Percentiles rank a stretch among this genome's conserved stretches.
These are phyloP conservation scores for Lasiosphaeria miniovina DNA, from an alignment of 495 filamentous ascomycete genomes.

Conservation along the genomic window DNA sequence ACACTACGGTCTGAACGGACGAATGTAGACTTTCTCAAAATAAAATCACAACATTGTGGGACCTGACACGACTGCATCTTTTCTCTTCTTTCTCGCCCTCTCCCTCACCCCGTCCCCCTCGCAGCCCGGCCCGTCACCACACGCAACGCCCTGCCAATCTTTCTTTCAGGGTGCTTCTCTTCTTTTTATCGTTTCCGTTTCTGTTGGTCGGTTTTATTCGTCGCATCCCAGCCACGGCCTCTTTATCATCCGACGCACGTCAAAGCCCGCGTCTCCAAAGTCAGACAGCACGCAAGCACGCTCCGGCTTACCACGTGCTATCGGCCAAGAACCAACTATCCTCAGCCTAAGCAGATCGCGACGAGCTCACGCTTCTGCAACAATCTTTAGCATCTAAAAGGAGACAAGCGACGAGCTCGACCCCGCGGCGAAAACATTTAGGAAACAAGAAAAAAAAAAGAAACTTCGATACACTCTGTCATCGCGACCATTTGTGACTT, in stretches of 20 bases:
- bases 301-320: too few species aligned
- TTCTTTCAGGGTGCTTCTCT: conserved; percentile 35
- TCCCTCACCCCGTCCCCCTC: conserved; percentile 12
- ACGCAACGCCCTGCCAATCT: conserved; percentile 39
- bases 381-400: too few species aligned
- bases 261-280: conserved; percentile 1
- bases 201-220: conserved; percentile 29
- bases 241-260: conserved; percentile 18
- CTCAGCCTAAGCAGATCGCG: too few species aligned
- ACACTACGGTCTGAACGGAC: too few species aligned
- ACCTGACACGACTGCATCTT: conserved; percentile 7
- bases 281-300: too few species aligned
- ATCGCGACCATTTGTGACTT: conserved; percentile 61
- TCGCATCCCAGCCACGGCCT: conserved; percentile 21
- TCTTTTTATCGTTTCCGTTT: conserved; percentile 32
- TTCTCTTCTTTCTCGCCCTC: conserved; percentile 14
- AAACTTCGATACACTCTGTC: conserved; percentile 21
- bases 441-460: conserved; percentile 21
- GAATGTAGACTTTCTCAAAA: too few species aligned
- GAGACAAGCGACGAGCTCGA: too few species aligned
- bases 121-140: conserved; percentile 23
- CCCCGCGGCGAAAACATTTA: background rate
- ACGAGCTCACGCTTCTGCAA: too few species aligned
- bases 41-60: conserved; percentile 33
- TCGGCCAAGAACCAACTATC: too few species aligned